Conservation (phyloP, 2,329 filamentous ascomycete genomes). For the Exophiala sp. region DNA sequence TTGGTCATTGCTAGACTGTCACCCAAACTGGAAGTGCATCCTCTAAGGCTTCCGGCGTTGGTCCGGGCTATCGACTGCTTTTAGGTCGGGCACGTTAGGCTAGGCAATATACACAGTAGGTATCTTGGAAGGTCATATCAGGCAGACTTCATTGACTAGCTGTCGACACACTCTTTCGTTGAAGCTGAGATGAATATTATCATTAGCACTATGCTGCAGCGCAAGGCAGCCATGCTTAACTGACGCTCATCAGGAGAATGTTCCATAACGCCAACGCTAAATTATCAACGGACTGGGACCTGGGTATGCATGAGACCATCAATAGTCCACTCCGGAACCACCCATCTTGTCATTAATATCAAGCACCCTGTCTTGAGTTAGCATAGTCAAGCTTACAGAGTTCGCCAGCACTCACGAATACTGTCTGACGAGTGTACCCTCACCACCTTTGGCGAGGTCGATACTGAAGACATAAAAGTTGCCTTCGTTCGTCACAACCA, state of each 20-base stretch:
- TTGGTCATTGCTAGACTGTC: too few relatives aligned
- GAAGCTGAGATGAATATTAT: too few relatives aligned
- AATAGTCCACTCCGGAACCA: conserved; percentile 36
- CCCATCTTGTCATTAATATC: conserved; percentile 44
- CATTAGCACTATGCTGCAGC: too few relatives aligned
- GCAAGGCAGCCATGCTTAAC: too few relatives aligned
- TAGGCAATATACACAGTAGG: too few relatives aligned
- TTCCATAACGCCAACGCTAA: conserved; percentile 17
- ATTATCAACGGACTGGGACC: conserved; percentile 6
- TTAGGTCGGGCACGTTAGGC: too few relatives aligned
- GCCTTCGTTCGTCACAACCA: conserved; percentile 96
- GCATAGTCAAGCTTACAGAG: conserved; percentile 5
- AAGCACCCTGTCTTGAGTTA: conserved; percentile 35
- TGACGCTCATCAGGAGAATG: neutral
- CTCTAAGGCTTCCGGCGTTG: too few relatives aligned
- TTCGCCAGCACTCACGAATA: conserved; percentile 68
- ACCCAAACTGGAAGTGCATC: too few relatives aligned
- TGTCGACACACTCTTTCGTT: too few relatives aligned
- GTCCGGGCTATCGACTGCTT: too few relatives aligned
- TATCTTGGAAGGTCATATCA: too few relatives aligned
- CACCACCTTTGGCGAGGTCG: conserved; percentile 89
- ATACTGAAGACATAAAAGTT: conserved; percentile 94
- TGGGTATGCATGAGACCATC: neutral
- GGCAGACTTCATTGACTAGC: too few relatives aligned
- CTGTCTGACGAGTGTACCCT: conserved; percentile 85